Evolutionary conservation across 352 stramenopile genomes (phyloP), one percentile per base, ranked within the genome.

Genomic region (Ochromonadaceae sp.): DNA sequence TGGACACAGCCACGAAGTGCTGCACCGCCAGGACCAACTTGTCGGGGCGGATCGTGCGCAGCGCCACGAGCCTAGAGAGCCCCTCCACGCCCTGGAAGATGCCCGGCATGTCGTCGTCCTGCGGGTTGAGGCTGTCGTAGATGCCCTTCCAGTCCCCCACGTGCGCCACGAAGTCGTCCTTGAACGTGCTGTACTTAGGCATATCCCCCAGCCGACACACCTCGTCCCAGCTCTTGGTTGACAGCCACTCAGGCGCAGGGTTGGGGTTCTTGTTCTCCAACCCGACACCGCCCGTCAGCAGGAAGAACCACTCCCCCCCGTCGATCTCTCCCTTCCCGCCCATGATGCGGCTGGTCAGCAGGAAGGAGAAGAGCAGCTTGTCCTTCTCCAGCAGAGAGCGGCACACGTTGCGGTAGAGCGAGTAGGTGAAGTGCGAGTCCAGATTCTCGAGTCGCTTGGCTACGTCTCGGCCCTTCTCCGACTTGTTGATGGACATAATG

Each of bases 291-390:
- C 88, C 88, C 3, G 88, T 95, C 32, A 96, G 82, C 41, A 96
- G 70, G 65, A 96, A 96, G 25, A 90, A 84, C 86, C 87, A 96
- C 69, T 94, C 85, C 22, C 32, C 60, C 41, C 9, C 4, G 31
- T 49, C 81, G 80, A 40, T 79, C 78, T 67, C 86, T 0, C 76
- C 77, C 39, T 66, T 72, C 61, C 88, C 68, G 14, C 84, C 69
- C 65, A 87, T 85, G 74, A 91, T 89, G 1, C 79, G 84, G 43
- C 87, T 81, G 22, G 81, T 89, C 12, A 92, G 68, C 59, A 92
- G 50, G 65, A 93, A 94, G 0, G 84, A 87, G 53, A 93, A 94
- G 73, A 94, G 86, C 32, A 94, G 78, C 53, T 94, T 94, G 71
- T 93, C 86, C 67, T 92, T 93, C 52, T 94, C 86, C 25, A 94